phyloP scores from a whole-genome alignment of 345 rosid species.

The Acer campestre region DNA sequence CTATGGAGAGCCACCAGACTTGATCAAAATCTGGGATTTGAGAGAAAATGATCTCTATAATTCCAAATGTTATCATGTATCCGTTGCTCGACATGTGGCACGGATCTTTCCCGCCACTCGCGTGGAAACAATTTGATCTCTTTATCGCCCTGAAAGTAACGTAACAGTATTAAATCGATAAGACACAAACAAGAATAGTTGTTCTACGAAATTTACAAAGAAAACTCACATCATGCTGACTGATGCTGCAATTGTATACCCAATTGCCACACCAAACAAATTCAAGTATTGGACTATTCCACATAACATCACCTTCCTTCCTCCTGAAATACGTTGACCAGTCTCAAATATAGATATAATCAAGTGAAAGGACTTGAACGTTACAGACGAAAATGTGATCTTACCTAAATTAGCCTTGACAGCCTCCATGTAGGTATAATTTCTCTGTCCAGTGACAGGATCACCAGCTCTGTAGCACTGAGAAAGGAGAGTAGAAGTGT shows the following conservation, averaged over 20 bases:
- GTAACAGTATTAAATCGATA: background rate
- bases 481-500: constrained; percentile 41
- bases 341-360: too few species aligned
- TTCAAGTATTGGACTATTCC: constrained; percentile 52
- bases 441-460: constrained; percentile 45
- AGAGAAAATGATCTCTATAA: constrained; percentile 67
- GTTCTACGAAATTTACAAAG: background rate
- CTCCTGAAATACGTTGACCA: constrained; percentile 30
- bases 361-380: too few species aligned
- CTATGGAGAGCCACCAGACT: constrained; percentile 81
- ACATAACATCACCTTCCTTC: constrained; percentile 39
- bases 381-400: too few species aligned
- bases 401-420: constrained; percentile 46
- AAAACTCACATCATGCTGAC: constrained; percentile 55
- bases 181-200: background rate
- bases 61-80: constrained; percentile 77
- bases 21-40: constrained; percentile 87
- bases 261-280: constrained; percentile 51
- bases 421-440: constrained; percentile 58
- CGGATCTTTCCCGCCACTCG: constrained; percentile 63
- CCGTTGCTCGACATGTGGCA: constrained; percentile 77
- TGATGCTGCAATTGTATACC: constrained; percentile 58
- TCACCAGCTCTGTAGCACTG: constrained; percentile 52
- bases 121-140: constrained; percentile 81
- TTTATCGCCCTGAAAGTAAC: constrained; percentile 65